A percentile compares a stretch with the other conserved stretches of the same genome.
Evolutionary conservation across 306 rosid species (phyloP).

Genomic region (Ochetophila trinervis): DNA sequence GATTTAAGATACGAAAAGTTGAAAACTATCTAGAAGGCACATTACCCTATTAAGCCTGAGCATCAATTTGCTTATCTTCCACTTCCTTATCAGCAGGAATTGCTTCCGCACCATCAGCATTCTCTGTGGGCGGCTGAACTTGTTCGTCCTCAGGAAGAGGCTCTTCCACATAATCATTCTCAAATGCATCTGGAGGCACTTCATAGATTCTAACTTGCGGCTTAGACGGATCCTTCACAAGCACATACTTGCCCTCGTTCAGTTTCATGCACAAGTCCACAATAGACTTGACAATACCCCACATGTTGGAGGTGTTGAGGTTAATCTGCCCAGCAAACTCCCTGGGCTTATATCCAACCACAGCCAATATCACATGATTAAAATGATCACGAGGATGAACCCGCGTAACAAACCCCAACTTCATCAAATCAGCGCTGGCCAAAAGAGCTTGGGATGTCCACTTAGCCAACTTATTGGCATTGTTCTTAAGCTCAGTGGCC

Average conservation of each 20-base stretch:
- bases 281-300: slow-evolving; percentile 97
- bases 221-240: slow-evolving; percentile 89
- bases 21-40: not conserved
- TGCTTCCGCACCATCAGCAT: slow-evolving; percentile 50
- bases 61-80: slow-evolving; percentile 47
- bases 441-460: slow-evolving; percentile 94
- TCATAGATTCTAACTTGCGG: slow-evolving; percentile 96
- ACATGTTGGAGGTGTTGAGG: slow-evolving; percentile 74
- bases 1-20: not conserved
- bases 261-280: slow-evolving; percentile 95
- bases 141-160: slow-evolving; percentile 93
- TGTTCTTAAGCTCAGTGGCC: slow-evolving; percentile 96
- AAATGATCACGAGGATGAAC: slow-evolving; percentile 96
- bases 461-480: slow-evolving; percentile 87
- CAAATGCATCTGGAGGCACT: slow-evolving; percentile 84
- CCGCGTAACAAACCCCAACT: slow-evolving; percentile 85
- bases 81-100: slow-evolving; percentile 42
- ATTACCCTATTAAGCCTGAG: slow-evolving; percentile 43
- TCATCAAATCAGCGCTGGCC: slow-evolving; percentile 88
- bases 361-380: slow-evolving; percentile 86
- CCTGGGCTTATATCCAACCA: slow-evolving; percentile 84
- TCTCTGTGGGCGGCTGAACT: slow-evolving; percentile 80
- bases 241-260: slow-evolving; percentile 87
- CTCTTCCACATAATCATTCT: slow-evolving; percentile 94
- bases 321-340: slow-evolving; percentile 81